Base-by-base conservation (phyloP, 805 yeast genomes). In the Candida ulmi region DNA sequence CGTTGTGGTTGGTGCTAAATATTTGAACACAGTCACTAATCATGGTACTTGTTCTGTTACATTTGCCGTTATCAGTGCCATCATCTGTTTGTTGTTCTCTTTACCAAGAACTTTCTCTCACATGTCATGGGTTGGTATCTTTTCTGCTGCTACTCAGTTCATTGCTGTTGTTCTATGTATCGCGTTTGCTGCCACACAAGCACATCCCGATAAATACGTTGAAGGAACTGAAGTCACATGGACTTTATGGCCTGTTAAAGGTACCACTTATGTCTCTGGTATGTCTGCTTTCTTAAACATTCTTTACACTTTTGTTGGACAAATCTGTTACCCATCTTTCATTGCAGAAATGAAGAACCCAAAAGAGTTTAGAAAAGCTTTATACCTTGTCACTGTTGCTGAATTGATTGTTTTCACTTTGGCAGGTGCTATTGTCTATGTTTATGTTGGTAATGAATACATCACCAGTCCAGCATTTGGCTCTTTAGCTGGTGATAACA, bases 271-370 rank as follows among this genome's bases (percentile, higher is more conserved):
- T 46, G 80, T 75, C 8, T 50, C 54, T 16, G 80, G 66, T 2
- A 75, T 77, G 81, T 55, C 67, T 30, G 83, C 83, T 0, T 63
- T 71, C 44, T 62, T 77, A 49, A 77, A 77, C 58, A 77, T 77
- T 47, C 76, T 75, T 18, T 77, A 76, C 55, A 76, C 83, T 1
- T 76, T 77, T 59, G 82, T 76, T 17, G 83, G 83, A 4, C 83
- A 77, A 55, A 72, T 77, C 55, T 73, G 78, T 5, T 77, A 76
- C 45, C 83, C 82, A 1, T 74, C 80, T 17, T 77, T 77, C 56
- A 77, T 77, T 42, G 64, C 76, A 11, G 79, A 77, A 49, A 77
- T 77, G 83, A 66, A 64, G 46, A 61, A 65, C 37, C 83, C 83
- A 23, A 60, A 60, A 34, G 83, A 77, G 37, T 77, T 77, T 63